Percentiles rank a stretch among this genome's conserved stretches.
Conservation (phyloP, 1,284 basidiomycete genomes). For the Ceratobasidium sp. region DNA sequence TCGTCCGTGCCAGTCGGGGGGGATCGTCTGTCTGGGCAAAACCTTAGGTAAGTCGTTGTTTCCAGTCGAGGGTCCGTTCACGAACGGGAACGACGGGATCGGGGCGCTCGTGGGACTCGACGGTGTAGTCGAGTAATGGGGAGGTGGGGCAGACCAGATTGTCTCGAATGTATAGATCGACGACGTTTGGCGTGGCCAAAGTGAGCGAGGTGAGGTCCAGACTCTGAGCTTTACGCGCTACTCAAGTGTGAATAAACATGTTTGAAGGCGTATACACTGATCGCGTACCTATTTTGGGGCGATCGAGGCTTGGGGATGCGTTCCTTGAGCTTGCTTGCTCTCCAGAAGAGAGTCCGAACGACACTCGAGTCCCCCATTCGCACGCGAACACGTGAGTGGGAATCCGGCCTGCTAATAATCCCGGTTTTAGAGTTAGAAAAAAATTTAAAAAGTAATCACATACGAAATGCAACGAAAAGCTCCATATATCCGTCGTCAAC, state of each 20-base stretch:
- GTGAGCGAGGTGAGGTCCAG: slow-evolving; percentile 60
- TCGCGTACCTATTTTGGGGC: slow-evolving; percentile 66
- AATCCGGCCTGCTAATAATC: slow-evolving; percentile 72
- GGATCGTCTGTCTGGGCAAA: slow-evolving; percentile 20
- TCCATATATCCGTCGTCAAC: slow-evolving; percentile 26
- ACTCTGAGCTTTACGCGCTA: slow-evolving; percentile 58
- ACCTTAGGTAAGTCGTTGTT: slow-evolving; percentile 37
- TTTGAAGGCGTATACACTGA: slow-evolving; percentile 51
- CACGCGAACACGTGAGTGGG: slow-evolving; percentile 69
- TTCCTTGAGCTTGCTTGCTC: slow-evolving; percentile 85
- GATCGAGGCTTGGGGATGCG: slow-evolving; percentile 80
- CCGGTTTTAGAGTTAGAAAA: background rate
- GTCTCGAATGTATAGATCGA: slow-evolving; percentile 35
- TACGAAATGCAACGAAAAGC: slow-evolving; percentile 22
- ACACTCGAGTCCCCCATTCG: slow-evolving; percentile 85
- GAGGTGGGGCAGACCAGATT: slow-evolving; percentile 47
- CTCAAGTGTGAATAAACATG: slow-evolving; percentile 50
- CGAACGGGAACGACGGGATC: slow-evolving; percentile 84
- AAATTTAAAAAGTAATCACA: slow-evolving; percentile 24
- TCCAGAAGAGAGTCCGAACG: slow-evolving; percentile 89
- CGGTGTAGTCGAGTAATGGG: slow-evolving; percentile 47
- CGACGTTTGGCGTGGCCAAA: slow-evolving; percentile 20
- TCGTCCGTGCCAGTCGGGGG: slow-evolving; percentile 43
- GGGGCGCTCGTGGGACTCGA: slow-evolving; percentile 80
- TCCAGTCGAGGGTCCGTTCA: slow-evolving; percentile 55